Evolutionary conservation across 1,284 basidiomycete species (phyloP).

Genomic region (Cutaneotrichosporon spelunceum): DNA sequence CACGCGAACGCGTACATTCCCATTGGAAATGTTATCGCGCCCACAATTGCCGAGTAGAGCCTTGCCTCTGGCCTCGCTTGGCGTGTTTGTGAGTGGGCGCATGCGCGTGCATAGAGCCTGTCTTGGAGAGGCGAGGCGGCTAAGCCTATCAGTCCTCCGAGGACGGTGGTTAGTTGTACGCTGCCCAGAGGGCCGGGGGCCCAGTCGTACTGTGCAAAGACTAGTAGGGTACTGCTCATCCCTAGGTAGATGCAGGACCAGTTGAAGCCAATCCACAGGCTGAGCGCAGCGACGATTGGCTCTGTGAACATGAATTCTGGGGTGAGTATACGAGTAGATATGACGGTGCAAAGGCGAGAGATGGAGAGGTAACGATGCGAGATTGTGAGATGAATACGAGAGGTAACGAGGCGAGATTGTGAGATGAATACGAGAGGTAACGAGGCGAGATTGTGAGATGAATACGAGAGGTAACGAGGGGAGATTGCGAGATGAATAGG

Average conservation of each 20-base stretch:
- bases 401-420: too few relatives aligned
- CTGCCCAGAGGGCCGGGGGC: conserved; percentile 34
- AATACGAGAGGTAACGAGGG: too few relatives aligned
- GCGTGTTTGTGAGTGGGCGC: conserved; percentile 34
- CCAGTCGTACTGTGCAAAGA: conserved; percentile 44
- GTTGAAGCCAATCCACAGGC: conserved; percentile 52
- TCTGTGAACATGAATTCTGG: conserved; percentile 52
- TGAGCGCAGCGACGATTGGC: conserved; percentile 53
- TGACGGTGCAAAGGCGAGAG: too few relatives aligned
- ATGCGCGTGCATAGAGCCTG: conserved; percentile 32
- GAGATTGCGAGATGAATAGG: too few relatives aligned
- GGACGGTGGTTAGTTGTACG: conserved; percentile 47
- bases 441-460: too few relatives aligned
- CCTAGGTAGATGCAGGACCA: conserved; percentile 48
- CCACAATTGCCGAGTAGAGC: conserved; percentile 50
- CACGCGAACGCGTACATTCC: conserved; percentile 42
- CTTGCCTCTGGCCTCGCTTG: conserved; percentile 53
- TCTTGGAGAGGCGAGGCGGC: conserved; percentile 59
- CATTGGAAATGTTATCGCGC: conserved; percentile 45
- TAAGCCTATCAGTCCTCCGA: conserved; percentile 69
- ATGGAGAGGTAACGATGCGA: too few relatives aligned
- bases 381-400: too few relatives aligned
- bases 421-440: too few relatives aligned
- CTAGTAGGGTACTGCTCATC: conserved; percentile 34
- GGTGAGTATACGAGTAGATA: conserved; percentile 19